Percentiles rank a stretch among this genome's conserved stretches.
Evolutionary conservation across 257 asterid species (phyloP).

Genomic region (Solanum neorickii): DNA sequence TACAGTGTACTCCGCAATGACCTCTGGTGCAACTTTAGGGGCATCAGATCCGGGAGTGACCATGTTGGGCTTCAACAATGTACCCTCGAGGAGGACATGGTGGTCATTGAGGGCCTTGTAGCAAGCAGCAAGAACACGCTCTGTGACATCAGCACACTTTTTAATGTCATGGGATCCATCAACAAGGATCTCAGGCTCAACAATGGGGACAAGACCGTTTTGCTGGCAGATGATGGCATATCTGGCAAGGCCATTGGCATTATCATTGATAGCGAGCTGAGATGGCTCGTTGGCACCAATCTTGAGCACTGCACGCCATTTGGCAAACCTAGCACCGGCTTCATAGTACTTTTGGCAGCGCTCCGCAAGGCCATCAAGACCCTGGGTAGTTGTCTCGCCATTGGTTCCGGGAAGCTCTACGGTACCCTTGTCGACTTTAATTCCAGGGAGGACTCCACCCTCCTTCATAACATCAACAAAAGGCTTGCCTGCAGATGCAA

Average conservation of each 20-base stretch:
- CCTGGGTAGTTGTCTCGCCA: slow-evolving; percentile 92
- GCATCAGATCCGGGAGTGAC: slow-evolving; percentile 68
- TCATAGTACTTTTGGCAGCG: slow-evolving; percentile 71
- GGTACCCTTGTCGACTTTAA: slow-evolving; percentile 92
- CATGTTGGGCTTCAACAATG: slow-evolving; percentile 73
- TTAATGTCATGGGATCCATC: slow-evolving; percentile 55
- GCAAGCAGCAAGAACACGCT: slow-evolving; percentile 64
- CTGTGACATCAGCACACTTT: slow-evolving; percentile 62
- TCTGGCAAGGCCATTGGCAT: slow-evolving; percentile 85
- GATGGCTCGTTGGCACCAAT: slow-evolving; percentile 80
- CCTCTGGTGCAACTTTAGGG: slow-evolving; percentile 52
- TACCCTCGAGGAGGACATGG: slow-evolving; percentile 63
- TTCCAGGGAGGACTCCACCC: slow-evolving; percentile 88
- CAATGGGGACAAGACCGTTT: slow-evolving; percentile 72
- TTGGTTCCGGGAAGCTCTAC: slow-evolving; percentile 93
- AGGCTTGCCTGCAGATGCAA: slow-evolving; percentile 50
- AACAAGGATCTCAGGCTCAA: slow-evolving; percentile 78
- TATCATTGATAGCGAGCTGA: slow-evolving; percentile 74
- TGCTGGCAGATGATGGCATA: slow-evolving; percentile 95
- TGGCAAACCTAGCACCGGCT: slow-evolving; percentile 87
- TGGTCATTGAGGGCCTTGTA: slow-evolving; percentile 74
- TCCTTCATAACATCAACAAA: slow-evolving; percentile 85
- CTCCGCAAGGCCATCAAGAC: slow-evolving; percentile 84
- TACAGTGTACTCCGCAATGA: slow-evolving; percentile 70
- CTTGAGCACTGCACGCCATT: slow-evolving; percentile 91